Evolutionary conservation across 192 early-diverging fungal species (phyloP).

Genomic region (Coemansia pectinata): DNA sequence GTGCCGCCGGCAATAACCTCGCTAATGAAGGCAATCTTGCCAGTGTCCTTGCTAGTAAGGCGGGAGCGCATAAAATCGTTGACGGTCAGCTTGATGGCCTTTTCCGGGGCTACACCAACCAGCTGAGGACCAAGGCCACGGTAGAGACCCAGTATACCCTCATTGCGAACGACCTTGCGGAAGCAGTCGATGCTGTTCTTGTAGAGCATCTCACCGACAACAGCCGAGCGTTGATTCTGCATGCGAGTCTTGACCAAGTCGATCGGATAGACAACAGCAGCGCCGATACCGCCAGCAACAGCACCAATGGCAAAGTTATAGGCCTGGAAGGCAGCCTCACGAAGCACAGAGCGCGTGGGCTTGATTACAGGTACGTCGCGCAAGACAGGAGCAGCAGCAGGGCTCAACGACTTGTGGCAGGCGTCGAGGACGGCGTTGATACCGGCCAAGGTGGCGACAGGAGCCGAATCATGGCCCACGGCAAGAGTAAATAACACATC

Average conservation of each 20-base stretch:
- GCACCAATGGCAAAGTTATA: slow-evolving; percentile 83
- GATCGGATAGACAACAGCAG: slow-evolving; percentile 94
- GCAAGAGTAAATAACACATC: slow-evolving; percentile 50
- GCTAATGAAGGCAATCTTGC: slow-evolving; percentile 70
- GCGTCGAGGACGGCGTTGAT: slow-evolving; percentile 21
- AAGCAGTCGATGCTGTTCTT: slow-evolving; percentile 97
- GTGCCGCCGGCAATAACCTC: slow-evolving; percentile 86
- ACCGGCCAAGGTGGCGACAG: slow-evolving; percentile 19
- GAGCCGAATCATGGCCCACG: slow-evolving; percentile 20
- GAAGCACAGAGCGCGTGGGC: slow-evolving; percentile 15
- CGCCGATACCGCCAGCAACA: slow-evolving; percentile 91
- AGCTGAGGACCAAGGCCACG: slow-evolving; percentile 92
- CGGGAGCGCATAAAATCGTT: slow-evolving; percentile 86
- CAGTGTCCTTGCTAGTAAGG: slow-evolving; percentile 66
- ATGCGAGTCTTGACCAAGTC: slow-evolving; percentile 98
- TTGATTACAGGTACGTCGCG: background rate
- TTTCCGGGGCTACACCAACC: slow-evolving; percentile 95
- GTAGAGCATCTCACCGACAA: slow-evolving; percentile 90
- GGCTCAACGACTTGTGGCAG: slow-evolving; percentile 30
- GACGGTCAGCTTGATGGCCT: slow-evolving; percentile 97
- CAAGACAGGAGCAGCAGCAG: slow-evolving; percentile 15
- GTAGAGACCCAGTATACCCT: slow-evolving; percentile 88
- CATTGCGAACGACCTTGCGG: slow-evolving; percentile 88
- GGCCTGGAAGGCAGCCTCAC: slow-evolving; percentile 59
- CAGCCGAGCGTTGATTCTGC: slow-evolving; percentile 93